phyloP scores from a whole-genome alignment of 192 early-diverging fungal species.

The Ramicandelaber brevisporus region DNA sequence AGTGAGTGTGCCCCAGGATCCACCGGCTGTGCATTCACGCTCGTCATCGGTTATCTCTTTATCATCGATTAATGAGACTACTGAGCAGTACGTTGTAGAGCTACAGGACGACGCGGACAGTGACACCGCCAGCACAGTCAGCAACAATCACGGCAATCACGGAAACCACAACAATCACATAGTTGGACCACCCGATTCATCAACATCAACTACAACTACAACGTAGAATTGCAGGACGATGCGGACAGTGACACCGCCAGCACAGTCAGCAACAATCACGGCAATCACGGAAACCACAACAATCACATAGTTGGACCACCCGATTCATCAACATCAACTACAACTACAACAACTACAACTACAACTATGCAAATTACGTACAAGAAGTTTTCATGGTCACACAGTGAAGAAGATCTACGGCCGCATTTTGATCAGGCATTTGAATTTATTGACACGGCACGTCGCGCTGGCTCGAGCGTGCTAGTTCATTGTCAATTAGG shows the following conservation, averaged over 20 bases:
- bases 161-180: not conserved
- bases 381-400: conserved; percentile 43
- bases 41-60: too few species aligned
- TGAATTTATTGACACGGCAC: conserved; percentile 33
- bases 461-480: conserved; percentile 21
- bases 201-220: conserved; percentile 1
- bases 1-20: too few species aligned
- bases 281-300: conserved; percentile 7
- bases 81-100: too few species aligned
- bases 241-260: conserved; percentile 7
- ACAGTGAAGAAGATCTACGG: conserved; percentile 37
- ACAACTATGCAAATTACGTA: conserved; percentile 13
- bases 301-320: conserved; percentile 5
- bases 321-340: not conserved
- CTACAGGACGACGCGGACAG: too few species aligned
- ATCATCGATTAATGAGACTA: too few species aligned
- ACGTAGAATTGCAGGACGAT: conserved; percentile 8
- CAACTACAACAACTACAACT: not conserved
- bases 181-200: not conserved
- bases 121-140: not conserved
- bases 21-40: too few species aligned
- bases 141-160: not conserved
- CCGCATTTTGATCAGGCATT: conserved; percentile 31
- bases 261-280: conserved; percentile 2
- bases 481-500: conserved; percentile 77